A percentile compares a stretch with the other conserved stretches of the same genome.
Evolutionary conservation across 2,329 filamentous ascomycete species (phyloP).

Genomic region (Aspergillus pseudoglaucus): DNA sequence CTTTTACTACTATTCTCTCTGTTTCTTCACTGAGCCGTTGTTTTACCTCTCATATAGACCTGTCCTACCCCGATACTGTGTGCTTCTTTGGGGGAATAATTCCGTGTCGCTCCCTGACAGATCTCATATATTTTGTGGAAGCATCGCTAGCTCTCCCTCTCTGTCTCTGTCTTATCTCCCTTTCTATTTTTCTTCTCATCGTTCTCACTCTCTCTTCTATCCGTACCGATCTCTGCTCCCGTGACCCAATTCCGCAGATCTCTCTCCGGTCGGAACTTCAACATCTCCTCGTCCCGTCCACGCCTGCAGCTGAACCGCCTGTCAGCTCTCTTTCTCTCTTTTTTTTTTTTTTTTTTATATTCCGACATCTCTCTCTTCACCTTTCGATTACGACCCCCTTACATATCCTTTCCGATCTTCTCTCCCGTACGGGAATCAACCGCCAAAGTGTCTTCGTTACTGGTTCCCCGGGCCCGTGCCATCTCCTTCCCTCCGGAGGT

Average conservation of each 20-base stretch:
- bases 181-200: too few relatives aligned
- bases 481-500: slow-evolving; percentile 85
- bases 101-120: neutral
- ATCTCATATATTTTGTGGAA: neutral
- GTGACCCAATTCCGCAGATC: slow-evolving; percentile 1
- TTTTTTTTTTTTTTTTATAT: neutral
- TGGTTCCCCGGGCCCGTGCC: slow-evolving; percentile 82
- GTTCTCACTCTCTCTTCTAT: too few relatives aligned
- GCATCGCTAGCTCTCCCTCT: too few relatives aligned
- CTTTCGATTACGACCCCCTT: neutral
- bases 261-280: neutral
- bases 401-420: slow-evolving; percentile 3
- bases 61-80: neutral
- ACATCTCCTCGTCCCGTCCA: neutral
- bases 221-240: neutral
- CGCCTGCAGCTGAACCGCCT: neutral
- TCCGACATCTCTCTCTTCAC: neutral
- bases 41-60: neutral
- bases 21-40: too few relatives aligned
- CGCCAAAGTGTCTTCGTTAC: slow-evolving; percentile 94
- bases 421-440: slow-evolving; percentile 51
- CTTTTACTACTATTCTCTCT: too few relatives aligned
- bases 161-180: too few relatives aligned
- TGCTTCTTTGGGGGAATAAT: neutral
- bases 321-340: neutral